A percentile compares a stretch with the other conserved stretches of the same genome.
Evolutionary conservation across 768 basidiomycete species (phyloP).

Genomic region (Steccherinum ochraceum): DNA sequence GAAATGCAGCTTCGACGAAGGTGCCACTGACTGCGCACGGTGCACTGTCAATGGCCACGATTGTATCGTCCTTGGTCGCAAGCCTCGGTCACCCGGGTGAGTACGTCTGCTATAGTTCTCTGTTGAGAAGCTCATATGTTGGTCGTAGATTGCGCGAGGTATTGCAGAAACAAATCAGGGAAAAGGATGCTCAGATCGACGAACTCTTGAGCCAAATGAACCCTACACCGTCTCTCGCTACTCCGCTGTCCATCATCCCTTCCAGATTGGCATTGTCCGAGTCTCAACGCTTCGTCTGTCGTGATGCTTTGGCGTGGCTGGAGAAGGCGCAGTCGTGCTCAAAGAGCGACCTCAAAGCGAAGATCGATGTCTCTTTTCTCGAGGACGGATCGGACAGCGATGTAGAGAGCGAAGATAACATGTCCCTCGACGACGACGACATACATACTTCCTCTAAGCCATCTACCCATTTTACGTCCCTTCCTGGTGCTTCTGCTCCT

Average conservation of each 20-base stretch:
- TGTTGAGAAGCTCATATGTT: background rate
- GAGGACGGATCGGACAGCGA: constrained; percentile 22
- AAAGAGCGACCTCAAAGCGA: constrained; percentile 14
- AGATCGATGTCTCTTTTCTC: constrained; percentile 24
- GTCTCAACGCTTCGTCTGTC: constrained; percentile 19
- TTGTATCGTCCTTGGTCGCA: constrained; percentile 25
- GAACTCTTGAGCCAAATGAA: constrained; percentile 20
- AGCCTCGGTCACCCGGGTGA: constrained; percentile 28
- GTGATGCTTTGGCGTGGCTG: constrained; percentile 24
- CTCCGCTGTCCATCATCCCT: constrained; percentile 24
- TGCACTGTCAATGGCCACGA: constrained; percentile 22
- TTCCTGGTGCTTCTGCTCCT: constrained; percentile 15
- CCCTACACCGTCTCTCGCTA: constrained; percentile 19
- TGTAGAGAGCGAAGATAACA: constrained; percentile 17
- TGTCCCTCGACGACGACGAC: constrained; percentile 13
- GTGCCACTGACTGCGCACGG: constrained; percentile 15
- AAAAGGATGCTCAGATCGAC: constrained; percentile 24
- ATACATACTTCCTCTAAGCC: constrained; percentile 6
- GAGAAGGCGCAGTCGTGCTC: constrained; percentile 20
- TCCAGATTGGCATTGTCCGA: constrained; percentile 18
- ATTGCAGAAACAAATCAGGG: constrained; percentile 25
- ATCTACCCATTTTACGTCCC: constrained; percentile 6
- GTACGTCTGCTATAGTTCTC: constrained; percentile 2
- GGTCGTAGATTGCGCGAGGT: constrained; percentile 21
- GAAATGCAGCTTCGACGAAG: constrained; percentile 20